Evolutionary conservation across 1,284 basidiomycete species (phyloP).

Genomic region (Neotropicomus parvogracilis): DNA sequence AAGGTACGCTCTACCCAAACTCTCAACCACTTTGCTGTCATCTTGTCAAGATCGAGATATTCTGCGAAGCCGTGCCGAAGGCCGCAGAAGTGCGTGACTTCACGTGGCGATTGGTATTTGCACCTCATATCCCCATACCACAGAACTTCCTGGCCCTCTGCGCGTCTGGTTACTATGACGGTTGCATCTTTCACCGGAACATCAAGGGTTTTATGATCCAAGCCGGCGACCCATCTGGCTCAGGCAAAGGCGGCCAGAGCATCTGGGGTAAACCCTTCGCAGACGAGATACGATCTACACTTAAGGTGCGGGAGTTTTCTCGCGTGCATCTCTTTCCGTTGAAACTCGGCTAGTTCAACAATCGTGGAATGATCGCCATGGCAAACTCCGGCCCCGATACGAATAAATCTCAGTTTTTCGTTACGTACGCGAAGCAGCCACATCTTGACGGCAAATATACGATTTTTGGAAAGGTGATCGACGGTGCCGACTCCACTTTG

Average conservation of each 20-base stretch:
- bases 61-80: conserved; percentile 94
- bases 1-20: conserved; percentile 56
- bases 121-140: conserved; percentile 7
- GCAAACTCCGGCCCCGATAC: conserved; percentile 91
- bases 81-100: conserved; percentile 74
- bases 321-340: not conserved
- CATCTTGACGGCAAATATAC: conserved; percentile 94
- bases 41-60: conserved; percentile 79
- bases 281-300: conserved; percentile 87
- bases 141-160: conserved; percentile 95
- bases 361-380: conserved; percentile 93
- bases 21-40: not conserved
- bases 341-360: conserved; percentile 64
- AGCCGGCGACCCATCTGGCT: conserved; percentile 82
- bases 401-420: conserved; percentile 95
- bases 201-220: conserved; percentile 97
- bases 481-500: conserved; percentile 84
- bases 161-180: conserved; percentile 86
- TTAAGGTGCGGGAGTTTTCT: conserved; percentile 62
- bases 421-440: conserved; percentile 88
- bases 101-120: not conserved
- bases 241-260: conserved; percentile 80
- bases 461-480: conserved; percentile 94
- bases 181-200: conserved; percentile 88
- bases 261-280: conserved; percentile 85